Percentiles rank a stretch among this genome's conserved stretches.
These are phyloP conservation scores for Candida fluviatilis DNA, from an alignment of 805 yeast genomes.

Conservation along the genomic window DNA sequence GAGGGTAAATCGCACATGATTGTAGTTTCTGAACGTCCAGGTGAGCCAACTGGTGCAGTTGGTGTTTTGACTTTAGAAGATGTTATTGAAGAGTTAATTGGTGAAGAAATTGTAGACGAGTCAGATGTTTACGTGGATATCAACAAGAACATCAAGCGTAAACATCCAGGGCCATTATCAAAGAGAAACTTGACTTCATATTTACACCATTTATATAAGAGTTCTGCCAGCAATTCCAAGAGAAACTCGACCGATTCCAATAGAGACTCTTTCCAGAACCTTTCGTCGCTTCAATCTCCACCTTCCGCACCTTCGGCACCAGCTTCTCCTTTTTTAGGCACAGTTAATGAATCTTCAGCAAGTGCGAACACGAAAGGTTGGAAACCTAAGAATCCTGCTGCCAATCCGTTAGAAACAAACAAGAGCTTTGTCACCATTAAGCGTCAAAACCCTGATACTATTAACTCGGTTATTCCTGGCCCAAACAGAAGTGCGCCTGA, in stretches of 20 bases:
- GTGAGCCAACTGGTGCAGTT: conserved; percentile 74
- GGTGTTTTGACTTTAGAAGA: conserved; percentile 95
- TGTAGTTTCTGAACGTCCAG: conserved; percentile 82
- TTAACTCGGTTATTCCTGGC: conserved; percentile 20
- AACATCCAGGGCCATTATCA: conserved; percentile 70
- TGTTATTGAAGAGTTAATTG: conserved; percentile 96
- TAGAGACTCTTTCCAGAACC: conserved; percentile 4
- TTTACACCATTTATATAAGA: conserved; percentile 56
- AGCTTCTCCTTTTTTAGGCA: conserved; percentile 6
- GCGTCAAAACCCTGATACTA: conserved; percentile 38
- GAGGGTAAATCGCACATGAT: conserved; percentile 99
- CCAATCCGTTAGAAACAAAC: conserved; percentile 63
- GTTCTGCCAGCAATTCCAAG: conserved; percentile 29
- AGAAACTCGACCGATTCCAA: conserved; percentile 38
- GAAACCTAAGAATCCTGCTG: conserved; percentile 64
- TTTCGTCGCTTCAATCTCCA: conserved; percentile 1
- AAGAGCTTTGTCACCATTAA: conserved; percentile 68
- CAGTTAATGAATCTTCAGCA: conserved; percentile 8
- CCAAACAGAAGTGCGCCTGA: conserved; percentile 14
- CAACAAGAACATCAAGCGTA: conserved; percentile 77
- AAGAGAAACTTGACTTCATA: conserved; percentile 67
- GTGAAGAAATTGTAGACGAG: conserved; percentile 97
- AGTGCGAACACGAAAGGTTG: conserved; percentile 21
- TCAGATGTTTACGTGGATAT: conserved; percentile 91
- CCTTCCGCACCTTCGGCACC: conserved; percentile 4